A percentile compares a stretch with the other conserved stretches of the same genome.
Conservation (phyloP, 2,329 filamentous ascomycete genomes). For the Hymenoscyphus linearis region DNA sequence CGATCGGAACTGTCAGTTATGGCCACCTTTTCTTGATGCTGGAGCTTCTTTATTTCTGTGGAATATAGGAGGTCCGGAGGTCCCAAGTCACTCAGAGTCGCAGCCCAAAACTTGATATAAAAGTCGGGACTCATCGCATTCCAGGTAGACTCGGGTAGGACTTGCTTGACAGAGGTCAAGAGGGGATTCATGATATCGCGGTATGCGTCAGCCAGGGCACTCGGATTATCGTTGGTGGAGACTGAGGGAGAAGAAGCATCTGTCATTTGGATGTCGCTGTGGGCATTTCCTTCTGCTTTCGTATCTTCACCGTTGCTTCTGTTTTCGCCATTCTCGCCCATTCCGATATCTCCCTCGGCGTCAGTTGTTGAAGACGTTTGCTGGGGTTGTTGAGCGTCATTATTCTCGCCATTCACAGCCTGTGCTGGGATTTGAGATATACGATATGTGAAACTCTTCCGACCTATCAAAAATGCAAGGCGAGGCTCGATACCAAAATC, state of each 20-base stretch:
- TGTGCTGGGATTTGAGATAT: slow-evolving; percentile 36
- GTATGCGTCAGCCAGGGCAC: slow-evolving; percentile 34
- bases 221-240: slow-evolving; percentile 23
- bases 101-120: slow-evolving; percentile 87
- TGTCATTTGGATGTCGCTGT: slow-evolving; percentile 37
- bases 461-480: slow-evolving; percentile 79
- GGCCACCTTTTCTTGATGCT: slow-evolving; percentile 61
- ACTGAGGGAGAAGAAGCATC: slow-evolving; percentile 15
- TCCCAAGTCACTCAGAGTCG: slow-evolving; percentile 75
- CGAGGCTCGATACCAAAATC: slow-evolving; percentile 76
- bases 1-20: slow-evolving; percentile 69
- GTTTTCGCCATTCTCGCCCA: slow-evolving; percentile 19
- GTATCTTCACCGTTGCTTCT: slow-evolving; percentile 8
- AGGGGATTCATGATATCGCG: slow-evolving; percentile 70
- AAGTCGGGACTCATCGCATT: slow-evolving; percentile 71
- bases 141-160: slow-evolving; percentile 60
- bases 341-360: slow-evolving; percentile 50
- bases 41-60: slow-evolving; percentile 64
- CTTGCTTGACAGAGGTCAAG: slow-evolving; percentile 60
- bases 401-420: slow-evolving; percentile 21
- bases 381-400: slow-evolving; percentile 9
- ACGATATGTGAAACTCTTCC: slow-evolving; percentile 65
- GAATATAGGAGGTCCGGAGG: slow-evolving; percentile 75
- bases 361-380: slow-evolving; percentile 33
- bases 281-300: slow-evolving; percentile 2